phyloP scores from a whole-genome alignment of 805 yeast species.

The Starmerella powellii region DNA sequence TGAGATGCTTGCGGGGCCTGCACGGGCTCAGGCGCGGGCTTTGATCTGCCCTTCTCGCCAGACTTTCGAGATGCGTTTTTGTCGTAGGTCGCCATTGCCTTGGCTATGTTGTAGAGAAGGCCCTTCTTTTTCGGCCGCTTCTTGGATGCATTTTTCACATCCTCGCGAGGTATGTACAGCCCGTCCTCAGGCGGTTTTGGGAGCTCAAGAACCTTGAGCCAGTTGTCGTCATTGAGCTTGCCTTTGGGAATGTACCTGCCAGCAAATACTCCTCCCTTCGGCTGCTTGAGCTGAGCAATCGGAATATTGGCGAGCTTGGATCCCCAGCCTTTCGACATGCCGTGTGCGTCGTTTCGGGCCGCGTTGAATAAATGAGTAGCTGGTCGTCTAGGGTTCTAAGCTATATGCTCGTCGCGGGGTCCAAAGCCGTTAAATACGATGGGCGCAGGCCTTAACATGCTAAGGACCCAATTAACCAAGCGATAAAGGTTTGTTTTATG shows the following conservation, averaged over 20 bases:
- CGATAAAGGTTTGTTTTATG: no score
- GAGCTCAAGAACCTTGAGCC: conserved; percentile 20
- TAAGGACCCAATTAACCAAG: no score
- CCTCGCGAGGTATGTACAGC: conserved; percentile 14
- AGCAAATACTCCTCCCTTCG: conserved; percentile 18
- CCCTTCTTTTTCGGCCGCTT: conserved; percentile 9
- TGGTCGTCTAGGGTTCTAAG: no score
- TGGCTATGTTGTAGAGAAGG: conserved; percentile 11
- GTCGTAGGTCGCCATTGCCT: conserved; percentile 17
- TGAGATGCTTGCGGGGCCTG: background rate
- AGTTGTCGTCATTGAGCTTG: conserved; percentile 12
- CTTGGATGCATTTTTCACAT: background rate
- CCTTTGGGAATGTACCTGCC: conserved; percentile 21
- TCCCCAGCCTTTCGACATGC: background rate
- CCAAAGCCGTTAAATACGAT: no score
- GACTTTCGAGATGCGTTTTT: background rate
- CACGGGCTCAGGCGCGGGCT: background rate
- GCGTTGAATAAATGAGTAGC: no score
- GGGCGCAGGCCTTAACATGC: no score
- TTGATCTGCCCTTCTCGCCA: background rate
- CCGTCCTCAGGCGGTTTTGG: conserved; percentile 23
- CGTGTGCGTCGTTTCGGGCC: no score
- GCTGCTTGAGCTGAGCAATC: conserved; percentile 14
- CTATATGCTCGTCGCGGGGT: no score
- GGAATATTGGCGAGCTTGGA: conserved; percentile 16